These are phyloP conservation scores for Aspergillus ibericus DNA, from an alignment of 2,329 filamentous ascomycete species.

Conservation along the genomic window DNA sequence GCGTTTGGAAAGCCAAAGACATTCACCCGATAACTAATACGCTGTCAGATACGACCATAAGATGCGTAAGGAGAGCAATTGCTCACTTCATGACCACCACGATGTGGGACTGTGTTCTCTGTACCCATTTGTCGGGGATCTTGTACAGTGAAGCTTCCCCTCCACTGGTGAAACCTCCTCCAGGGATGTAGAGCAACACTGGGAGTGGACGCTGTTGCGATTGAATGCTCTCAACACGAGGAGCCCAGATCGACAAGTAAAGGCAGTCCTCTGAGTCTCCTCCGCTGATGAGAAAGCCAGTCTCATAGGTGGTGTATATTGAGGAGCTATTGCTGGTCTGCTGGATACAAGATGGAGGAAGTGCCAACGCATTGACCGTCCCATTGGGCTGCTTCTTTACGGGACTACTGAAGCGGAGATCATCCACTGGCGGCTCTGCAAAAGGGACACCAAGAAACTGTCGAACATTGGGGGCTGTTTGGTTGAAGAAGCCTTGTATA, in stretches of 20 bases:
- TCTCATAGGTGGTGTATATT: conserved; percentile 17
- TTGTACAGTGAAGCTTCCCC: conserved; percentile 10
- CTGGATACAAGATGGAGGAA: conserved; percentile 12
- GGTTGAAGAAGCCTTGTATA: conserved; percentile 19
- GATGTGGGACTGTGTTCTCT: conserved; percentile 16
- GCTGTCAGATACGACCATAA: neutral
- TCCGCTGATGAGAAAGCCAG: conserved; percentile 7
- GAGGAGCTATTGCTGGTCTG: conserved; percentile 12
- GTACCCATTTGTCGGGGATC: conserved; percentile 18
- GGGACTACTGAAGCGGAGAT: conserved; percentile 44
- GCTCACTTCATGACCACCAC: conserved; percentile 21
- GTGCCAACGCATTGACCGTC: conserved; percentile 11
- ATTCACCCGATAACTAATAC: conserved; percentile 19
- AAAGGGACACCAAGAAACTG: conserved; percentile 50
- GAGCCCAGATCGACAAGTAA: conserved; percentile 20
- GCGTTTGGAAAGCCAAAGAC: conserved; percentile 23
- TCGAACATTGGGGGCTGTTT: conserved; percentile 13
- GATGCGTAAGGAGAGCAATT: fast-evolving
- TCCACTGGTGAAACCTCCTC: conserved; percentile 15
- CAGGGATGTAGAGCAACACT: conserved; percentile 23
- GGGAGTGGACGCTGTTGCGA: neutral
- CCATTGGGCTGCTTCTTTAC: conserved; percentile 22
- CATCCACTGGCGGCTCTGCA: conserved; percentile 44
- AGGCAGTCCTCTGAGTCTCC: conserved; percentile 22
- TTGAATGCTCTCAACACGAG: conserved; percentile 2